Conservation (phyloP, 2,329 filamentous ascomycete species). For the Monilinia polystroma region DNA sequence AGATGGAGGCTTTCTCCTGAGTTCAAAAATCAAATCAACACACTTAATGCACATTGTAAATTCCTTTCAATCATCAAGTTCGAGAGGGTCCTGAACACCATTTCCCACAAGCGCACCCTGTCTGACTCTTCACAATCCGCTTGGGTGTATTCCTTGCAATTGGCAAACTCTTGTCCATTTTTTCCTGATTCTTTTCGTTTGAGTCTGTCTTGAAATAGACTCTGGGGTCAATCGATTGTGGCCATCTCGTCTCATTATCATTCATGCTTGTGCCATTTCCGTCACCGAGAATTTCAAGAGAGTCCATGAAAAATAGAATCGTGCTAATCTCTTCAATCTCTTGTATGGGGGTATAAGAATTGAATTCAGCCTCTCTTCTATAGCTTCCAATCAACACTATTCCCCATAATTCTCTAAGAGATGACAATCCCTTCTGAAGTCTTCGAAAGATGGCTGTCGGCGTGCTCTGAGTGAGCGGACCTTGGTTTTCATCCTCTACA, state of each 20-base stretch:
- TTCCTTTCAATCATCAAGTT: neutral
- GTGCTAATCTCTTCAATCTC: neutral
- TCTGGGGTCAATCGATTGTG: too few species aligned
- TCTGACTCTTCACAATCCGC: neutral
- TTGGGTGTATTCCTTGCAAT: neutral
- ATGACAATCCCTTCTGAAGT: neutral
- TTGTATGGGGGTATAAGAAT: neutral
- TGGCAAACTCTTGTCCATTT: neutral
- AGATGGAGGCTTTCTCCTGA: too few species aligned
- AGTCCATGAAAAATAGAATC: neutral
- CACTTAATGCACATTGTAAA: neutral
- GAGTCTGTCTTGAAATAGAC: too few species aligned
- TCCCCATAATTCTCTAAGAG: neutral
- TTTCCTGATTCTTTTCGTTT: too few species aligned
- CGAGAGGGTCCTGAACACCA: conserved; percentile 5
- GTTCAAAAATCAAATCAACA: too few species aligned
- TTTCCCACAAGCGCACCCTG: conserved; percentile 1
- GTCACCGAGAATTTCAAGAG: neutral
- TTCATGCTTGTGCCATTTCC: neutral
- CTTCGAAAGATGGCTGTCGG: neutral
- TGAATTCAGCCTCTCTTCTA: too few species aligned
- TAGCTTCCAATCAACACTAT: too few species aligned
- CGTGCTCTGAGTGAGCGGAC: neutral
- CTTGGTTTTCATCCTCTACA: neutral
- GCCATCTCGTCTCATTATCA: neutral